Conservation (phyloP, 1,139 yeast species). For the Keqinozyma sinolaborantium region DNA sequence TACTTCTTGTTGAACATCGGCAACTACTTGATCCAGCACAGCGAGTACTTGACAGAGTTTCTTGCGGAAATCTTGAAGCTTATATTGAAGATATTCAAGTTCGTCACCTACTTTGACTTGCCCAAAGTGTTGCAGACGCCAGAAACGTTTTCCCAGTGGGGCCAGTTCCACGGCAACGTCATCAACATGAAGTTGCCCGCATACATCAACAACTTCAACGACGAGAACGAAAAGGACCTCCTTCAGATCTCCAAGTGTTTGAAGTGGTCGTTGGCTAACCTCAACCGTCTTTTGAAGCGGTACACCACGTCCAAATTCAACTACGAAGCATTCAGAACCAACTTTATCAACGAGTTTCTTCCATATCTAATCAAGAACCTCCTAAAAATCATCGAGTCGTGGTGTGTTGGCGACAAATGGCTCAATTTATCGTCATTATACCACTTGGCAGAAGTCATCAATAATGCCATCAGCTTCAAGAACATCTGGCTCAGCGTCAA, state of each 20-base stretch:
- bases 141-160: slow-evolving; percentile 67
- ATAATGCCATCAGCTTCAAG: slow-evolving; percentile 66
- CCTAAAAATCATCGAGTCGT: slow-evolving; percentile 63
- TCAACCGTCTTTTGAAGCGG: slow-evolving; percentile 69
- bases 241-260: slow-evolving; percentile 61
- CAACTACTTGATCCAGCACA: slow-evolving; percentile 45
- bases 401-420: slow-evolving; percentile 71
- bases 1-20: slow-evolving; percentile 71
- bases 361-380: slow-evolving; percentile 70
- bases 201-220: slow-evolving; percentile 24
- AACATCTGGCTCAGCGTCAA: slow-evolving; percentile 67
- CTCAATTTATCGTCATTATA: slow-evolving; percentile 63
- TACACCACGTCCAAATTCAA: slow-evolving; percentile 60
- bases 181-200: slow-evolving; percentile 59
- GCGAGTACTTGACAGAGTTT: slow-evolving; percentile 31
- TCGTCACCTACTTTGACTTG: slow-evolving; percentile 74
- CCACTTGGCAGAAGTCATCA: slow-evolving; percentile 66
- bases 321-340: slow-evolving; percentile 46
- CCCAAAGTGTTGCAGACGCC: slow-evolving; percentile 65
- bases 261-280: slow-evolving; percentile 87
- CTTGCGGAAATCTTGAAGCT: slow-evolving; percentile 76
- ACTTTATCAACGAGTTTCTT: slow-evolving; percentile 54
- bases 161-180: slow-evolving; percentile 68
- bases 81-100: slow-evolving; percentile 76
- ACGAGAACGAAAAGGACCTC: slow-evolving; percentile 34